These are phyloP conservation scores for Smittium culicis DNA, from an alignment of 371 early-diverging fungal species.

Conservation along the genomic window DNA sequence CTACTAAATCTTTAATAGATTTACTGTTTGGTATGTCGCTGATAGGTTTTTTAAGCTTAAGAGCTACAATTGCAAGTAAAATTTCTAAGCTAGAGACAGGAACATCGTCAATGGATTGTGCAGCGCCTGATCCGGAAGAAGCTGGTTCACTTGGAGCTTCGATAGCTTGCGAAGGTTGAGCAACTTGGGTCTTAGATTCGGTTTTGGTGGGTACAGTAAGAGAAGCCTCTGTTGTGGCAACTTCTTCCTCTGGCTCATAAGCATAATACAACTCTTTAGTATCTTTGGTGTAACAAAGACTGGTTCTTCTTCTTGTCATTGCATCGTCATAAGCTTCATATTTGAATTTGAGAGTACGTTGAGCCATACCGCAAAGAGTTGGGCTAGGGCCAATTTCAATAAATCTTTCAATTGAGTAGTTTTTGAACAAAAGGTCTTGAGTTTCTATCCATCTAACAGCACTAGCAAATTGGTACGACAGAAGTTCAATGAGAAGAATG, in stretches of 20 bases:
- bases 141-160: slow-evolving; percentile 27
- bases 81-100: slow-evolving; percentile 66
- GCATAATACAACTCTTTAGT: slow-evolving; percentile 85
- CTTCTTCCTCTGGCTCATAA: slow-evolving; percentile 50
- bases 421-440: slow-evolving; percentile 79
- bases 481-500: slow-evolving; percentile 72
- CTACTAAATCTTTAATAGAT: slow-evolving; percentile 85
- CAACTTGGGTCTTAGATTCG: slow-evolving; percentile 31
- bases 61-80: slow-evolving; percentile 68
- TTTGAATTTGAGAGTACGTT: slow-evolving; percentile 87
- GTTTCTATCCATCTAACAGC: slow-evolving; percentile 97
- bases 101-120: slow-evolving; percentile 50
- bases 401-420: slow-evolving; percentile 65
- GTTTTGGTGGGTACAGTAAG: slow-evolving; percentile 35
- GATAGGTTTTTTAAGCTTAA: slow-evolving; percentile 77
- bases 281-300: slow-evolving; percentile 76
- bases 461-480: slow-evolving; percentile 87
- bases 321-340: slow-evolving; percentile 93
- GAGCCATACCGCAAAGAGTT: slow-evolving; percentile 83
- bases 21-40: slow-evolving; percentile 58
- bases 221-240: slow-evolving; percentile 32
- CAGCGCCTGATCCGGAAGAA: slow-evolving; percentile 47
- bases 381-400: slow-evolving; percentile 89
- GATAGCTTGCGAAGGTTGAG: slow-evolving; percentile 34
- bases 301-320: slow-evolving; percentile 72